Percentiles rank a stretch among this genome's conserved stretches.
Evolutionary conservation across 495 filamentous ascomycete genomes (phyloP).

Genomic region (Niebla homalea): DNA sequence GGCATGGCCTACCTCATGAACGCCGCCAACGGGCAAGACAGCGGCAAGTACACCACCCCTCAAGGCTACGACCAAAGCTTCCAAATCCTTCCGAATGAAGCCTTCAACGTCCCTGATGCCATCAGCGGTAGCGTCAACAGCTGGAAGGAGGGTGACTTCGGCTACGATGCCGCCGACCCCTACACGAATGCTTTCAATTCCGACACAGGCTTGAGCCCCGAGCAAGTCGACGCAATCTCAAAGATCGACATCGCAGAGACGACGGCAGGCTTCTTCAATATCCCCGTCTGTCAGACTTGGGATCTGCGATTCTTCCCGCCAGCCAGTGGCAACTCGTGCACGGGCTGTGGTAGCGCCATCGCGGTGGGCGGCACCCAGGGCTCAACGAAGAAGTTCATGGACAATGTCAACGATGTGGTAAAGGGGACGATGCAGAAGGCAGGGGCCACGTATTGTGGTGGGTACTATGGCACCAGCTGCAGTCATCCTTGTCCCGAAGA

Average conservation of each 20-base stretch:
- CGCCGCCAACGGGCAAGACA: neutral
- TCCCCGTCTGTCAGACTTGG: slow-evolving; percentile 9
- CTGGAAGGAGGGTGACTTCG: slow-evolving; percentile 7
- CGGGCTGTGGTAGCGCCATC: neutral
- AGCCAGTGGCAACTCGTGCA: neutral
- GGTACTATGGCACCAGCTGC: slow-evolving; percentile 1
- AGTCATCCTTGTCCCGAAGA: neutral
- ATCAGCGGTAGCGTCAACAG: slow-evolving; percentile 2
- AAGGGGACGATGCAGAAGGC: neutral
- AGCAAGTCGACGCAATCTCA: neutral
- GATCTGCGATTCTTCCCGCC: slow-evolving; percentile 9
- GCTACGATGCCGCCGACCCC: slow-evolving; percentile 3
- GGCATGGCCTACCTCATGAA: slow-evolving; percentile 9
- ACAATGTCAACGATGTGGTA: neutral
- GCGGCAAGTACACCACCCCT: neutral
- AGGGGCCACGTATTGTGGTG: neutral
- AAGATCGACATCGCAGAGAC: neutral
- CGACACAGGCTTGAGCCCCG: neutral
- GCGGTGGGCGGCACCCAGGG: neutral
- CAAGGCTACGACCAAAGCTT: neutral
- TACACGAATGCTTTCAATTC: slow-evolving; percentile 1
- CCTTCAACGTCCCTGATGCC: slow-evolving; percentile 1
- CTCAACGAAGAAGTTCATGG: neutral
- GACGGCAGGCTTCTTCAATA: slow-evolving; percentile 13
- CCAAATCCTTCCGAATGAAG: neutral